Evolutionary conservation across 2,329 filamentous ascomycete genomes (phyloP), one percentile per base, ranked within the genome.

Genomic region (Cryphonectria radicalis): DNA sequence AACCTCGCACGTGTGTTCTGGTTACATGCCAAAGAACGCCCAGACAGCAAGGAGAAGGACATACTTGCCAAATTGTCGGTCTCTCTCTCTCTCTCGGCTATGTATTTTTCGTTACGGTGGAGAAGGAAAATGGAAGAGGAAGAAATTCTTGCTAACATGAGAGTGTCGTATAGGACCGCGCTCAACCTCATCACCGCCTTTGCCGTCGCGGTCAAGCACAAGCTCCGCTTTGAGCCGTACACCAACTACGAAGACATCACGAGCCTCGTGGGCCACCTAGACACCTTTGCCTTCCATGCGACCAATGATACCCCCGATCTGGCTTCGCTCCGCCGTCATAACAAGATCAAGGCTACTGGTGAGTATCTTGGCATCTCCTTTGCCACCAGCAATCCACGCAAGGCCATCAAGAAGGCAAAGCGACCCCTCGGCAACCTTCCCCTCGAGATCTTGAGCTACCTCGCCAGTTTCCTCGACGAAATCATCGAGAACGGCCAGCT

Each of bases 1-100:
- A 83, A 90, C 79, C 83, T 97, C 75, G 92, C 89, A 75, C 90
- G 95, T 32, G 85, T 93, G 13, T 93, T 96, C 78, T 98, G 95
- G 95, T 86, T 97, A 43, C 92, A 97, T 76, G 85, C 88, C 10
- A 77, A 81, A 4, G 92, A 93, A 77, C 85, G 90, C n/a, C 87
- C 85, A 3, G 87, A 89, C 22, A 76, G 84, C 65, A 75, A 68
- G 40, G 92, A 91, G 77, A 85, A 88, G 25, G 91, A 93, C 76
- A 78, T 93, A 4, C 82, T 93, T 13, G 85, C 83, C 65, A 93
- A 93, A 79, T 79, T 93, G 72, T 80, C 59, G 70, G 78, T 74
- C n/a, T 5, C 22, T 35, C 32, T 57, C n/a, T 50, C n/a, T 32
- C 32, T 32, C 32, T 32, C 32, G 32, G n/a, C 62, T 28, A 25